phyloP scores from a whole-genome alignment of 495 filamentous ascomycete species.

The Podospora pseudoanserina region DNA sequence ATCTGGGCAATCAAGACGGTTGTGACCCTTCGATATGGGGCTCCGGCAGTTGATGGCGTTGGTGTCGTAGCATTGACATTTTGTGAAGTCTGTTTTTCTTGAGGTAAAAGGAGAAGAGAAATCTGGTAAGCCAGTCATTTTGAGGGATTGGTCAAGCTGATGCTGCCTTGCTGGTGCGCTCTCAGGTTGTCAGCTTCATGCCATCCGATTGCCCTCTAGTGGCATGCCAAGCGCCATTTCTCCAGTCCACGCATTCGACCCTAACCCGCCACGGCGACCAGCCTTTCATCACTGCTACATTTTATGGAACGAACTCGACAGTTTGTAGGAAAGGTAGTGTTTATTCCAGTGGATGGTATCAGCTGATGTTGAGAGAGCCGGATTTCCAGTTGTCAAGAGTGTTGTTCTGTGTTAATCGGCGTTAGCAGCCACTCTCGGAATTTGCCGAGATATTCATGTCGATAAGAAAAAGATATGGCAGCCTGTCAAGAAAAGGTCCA shows the following conservation, averaged over 20 bases:
- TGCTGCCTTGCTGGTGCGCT: background rate
- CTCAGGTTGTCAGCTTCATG: background rate
- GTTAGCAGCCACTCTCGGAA: too few relatives aligned
- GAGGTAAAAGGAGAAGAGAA: background rate
- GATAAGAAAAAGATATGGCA: too few relatives aligned
- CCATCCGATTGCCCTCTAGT: background rate
- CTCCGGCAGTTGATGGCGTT: background rate
- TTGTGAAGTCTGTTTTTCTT: background rate
- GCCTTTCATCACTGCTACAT: too few relatives aligned
- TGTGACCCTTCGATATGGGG: background rate
- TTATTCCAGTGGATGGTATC: too few relatives aligned
- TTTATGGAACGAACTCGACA: too few relatives aligned
- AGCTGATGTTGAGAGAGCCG: too few relatives aligned
- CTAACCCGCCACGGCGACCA: background rate
- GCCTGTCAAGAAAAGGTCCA: too few relatives aligned
- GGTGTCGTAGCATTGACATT: background rate
- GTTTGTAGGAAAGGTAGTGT: too few relatives aligned
- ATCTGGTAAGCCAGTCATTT: background rate
- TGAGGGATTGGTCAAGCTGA: background rate
- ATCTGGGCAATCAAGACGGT: background rate
- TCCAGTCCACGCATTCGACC: background rate
- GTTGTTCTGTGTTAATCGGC: too few relatives aligned
- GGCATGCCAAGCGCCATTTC: background rate
- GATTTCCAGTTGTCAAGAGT: too few relatives aligned
- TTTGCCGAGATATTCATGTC: too few relatives aligned